Evolutionary conservation across 2,329 filamentous ascomycete species (phyloP).

Genomic region (Xylogone sp.): DNA sequence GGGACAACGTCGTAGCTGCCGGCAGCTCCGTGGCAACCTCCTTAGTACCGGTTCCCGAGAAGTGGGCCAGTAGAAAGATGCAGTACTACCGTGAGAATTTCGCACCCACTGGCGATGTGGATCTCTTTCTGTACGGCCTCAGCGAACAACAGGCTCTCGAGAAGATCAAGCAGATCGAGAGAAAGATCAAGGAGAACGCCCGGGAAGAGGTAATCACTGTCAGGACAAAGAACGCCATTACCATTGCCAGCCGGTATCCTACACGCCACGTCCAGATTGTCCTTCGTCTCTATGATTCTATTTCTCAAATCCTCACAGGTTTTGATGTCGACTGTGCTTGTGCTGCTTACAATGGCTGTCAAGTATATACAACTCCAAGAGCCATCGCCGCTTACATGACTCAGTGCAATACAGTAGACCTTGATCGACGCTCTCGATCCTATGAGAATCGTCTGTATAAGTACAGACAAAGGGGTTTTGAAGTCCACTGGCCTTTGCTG

Average conservation of each 20-base stretch:
- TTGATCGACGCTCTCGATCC: slow-evolving; percentile 75
- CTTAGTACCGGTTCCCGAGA: slow-evolving; percentile 64
- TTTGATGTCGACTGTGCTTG: slow-evolving; percentile 87
- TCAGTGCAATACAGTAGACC: slow-evolving; percentile 76
- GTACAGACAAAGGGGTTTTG: slow-evolving; percentile 80
- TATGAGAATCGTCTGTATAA: slow-evolving; percentile 87
- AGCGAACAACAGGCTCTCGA: slow-evolving; percentile 74
- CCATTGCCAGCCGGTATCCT: slow-evolving; percentile 80
- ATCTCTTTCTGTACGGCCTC: slow-evolving; percentile 80
- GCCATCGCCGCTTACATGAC: slow-evolving; percentile 77
- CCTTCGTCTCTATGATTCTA: slow-evolving; percentile 76
- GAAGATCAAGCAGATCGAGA: slow-evolving; percentile 82
- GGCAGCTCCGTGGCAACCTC: slow-evolving; percentile 80
- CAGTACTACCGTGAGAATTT: slow-evolving; percentile 80
- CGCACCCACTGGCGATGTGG: slow-evolving; percentile 80
- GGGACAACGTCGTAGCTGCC: slow-evolving; percentile 77
- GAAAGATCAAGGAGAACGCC: slow-evolving; percentile 68
- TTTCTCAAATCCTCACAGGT: slow-evolving; percentile 80
- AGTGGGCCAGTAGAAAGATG: slow-evolving; percentile 60
- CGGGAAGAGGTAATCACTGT: slow-evolving; percentile 81
- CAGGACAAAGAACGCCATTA: slow-evolving; percentile 82
- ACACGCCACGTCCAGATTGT: slow-evolving; percentile 82
- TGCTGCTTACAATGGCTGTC: slow-evolving; percentile 73
- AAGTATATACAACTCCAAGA: slow-evolving; percentile 75
- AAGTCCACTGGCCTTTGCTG: slow-evolving; percentile 74